phyloP scores from a whole-genome alignment of 2,329 filamentous ascomycete species.

The Xylogone sp. region DNA sequence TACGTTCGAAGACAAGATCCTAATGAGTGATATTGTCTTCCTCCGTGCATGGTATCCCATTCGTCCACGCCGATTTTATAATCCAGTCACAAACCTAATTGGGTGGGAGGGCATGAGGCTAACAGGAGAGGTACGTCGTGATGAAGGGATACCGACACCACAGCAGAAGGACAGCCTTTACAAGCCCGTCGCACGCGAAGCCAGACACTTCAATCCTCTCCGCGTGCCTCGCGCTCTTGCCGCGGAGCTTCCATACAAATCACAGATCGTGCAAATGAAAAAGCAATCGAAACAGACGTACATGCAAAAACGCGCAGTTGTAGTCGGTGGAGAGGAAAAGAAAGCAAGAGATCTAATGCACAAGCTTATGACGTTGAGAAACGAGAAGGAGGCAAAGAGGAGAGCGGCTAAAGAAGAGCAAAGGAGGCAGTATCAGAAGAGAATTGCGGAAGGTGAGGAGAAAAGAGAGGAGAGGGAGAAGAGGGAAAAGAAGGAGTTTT shows the following conservation, averaged over 20 bases:
- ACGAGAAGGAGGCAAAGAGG: slow-evolving; percentile 85
- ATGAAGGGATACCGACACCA: slow-evolving; percentile 71
- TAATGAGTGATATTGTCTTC: slow-evolving; percentile 96
- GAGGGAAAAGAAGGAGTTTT: slow-evolving; percentile 88
- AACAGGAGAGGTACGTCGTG: slow-evolving; percentile 84
- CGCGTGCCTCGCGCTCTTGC: slow-evolving; percentile 75
- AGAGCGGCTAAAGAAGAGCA: slow-evolving; percentile 84
- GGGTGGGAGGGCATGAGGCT: slow-evolving; percentile 91
- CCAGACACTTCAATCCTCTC: slow-evolving; percentile 72
- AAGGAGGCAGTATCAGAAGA: slow-evolving; percentile 74
- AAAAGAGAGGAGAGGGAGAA: slow-evolving; percentile 85
- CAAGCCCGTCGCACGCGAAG: slow-evolving; percentile 60
- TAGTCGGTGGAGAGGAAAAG: slow-evolving; percentile 81
- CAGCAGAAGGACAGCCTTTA: slow-evolving; percentile 83
- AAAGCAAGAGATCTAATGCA: slow-evolving; percentile 85
- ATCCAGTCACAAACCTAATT: slow-evolving; percentile 88
- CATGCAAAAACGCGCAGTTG: slow-evolving; percentile 92
- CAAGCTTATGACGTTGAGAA: slow-evolving; percentile 85
- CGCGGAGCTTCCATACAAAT: slow-evolving; percentile 85
- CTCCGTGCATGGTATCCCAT: slow-evolving; percentile 95
- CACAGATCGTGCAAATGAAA: slow-evolving; percentile 79
- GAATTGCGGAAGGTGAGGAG: slow-evolving; percentile 77
- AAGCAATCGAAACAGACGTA: slow-evolving; percentile 81
- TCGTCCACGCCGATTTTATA: slow-evolving; percentile 94
- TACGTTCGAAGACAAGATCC: slow-evolving; percentile 97